Percentiles rank a stretch among this genome's conserved stretches.
phyloP scores from a whole-genome alignment of 1,139 yeast species.

The Geotrichum restrictum region DNA sequence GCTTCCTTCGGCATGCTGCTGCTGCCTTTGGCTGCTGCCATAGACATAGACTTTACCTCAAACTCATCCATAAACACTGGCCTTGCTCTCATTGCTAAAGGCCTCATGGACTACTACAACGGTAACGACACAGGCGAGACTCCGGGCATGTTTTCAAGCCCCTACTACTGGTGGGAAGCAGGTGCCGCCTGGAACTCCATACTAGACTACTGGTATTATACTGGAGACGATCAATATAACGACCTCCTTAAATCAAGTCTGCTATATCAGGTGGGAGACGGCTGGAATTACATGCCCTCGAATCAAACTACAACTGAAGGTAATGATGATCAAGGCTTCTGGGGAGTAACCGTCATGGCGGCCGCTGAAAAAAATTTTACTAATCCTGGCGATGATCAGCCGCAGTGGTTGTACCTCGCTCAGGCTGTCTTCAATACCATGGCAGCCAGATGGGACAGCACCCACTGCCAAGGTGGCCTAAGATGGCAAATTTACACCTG shows the following conservation, averaged over 20 bases:
- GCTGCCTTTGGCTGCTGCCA: not conserved
- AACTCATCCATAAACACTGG: constrained; percentile 39
- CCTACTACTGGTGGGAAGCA: constrained; percentile 94
- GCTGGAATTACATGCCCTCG: constrained; percentile 66
- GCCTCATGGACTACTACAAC: constrained; percentile 64
- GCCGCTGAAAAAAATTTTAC: constrained; percentile 80
- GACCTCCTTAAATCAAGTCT: constrained; percentile 55
- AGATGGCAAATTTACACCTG: constrained; percentile 96
- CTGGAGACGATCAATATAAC: constrained; percentile 59
- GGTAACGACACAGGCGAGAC: constrained; percentile 53
- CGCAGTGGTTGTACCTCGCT: constrained; percentile 67
- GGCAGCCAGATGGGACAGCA: constrained; percentile 81
- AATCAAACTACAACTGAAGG: constrained; percentile 78
- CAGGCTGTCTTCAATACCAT: constrained; percentile 86
- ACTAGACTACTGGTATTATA: constrained; percentile 61
- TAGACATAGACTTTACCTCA: constrained; percentile 26
- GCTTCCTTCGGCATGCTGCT: too few relatives aligned
- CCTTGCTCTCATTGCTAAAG: constrained; percentile 51
- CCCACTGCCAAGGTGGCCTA: constrained; percentile 76
- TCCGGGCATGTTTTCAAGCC: constrained; percentile 68
- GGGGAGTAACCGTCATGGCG: constrained; percentile 81
- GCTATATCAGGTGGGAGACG: constrained; percentile 62
- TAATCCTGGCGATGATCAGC: constrained; percentile 51
- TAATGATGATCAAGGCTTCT: constrained; percentile 88
- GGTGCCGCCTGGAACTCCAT: constrained; percentile 86